Percentiles rank a stretch among this genome's conserved stretches.
phyloP scores from a whole-genome alignment of 371 early-diverging fungal genomes.

The Mucor sp. region DNA sequence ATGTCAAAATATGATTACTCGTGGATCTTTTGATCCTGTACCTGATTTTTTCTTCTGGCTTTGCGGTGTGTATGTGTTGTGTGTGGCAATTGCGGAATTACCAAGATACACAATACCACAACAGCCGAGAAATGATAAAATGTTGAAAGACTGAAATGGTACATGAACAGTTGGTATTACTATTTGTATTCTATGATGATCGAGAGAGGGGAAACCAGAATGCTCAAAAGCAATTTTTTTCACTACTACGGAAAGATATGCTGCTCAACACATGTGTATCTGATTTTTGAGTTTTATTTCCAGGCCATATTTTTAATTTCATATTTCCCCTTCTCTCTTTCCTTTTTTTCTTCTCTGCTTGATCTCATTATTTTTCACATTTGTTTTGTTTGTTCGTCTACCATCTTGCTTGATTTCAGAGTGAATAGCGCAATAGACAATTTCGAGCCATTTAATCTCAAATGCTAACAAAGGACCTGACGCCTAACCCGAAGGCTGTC shows the following conservation, averaged over 20 bases:
- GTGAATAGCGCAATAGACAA: not conserved
- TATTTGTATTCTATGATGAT: not conserved
- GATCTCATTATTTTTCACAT: not conserved
- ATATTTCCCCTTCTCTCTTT: constrained; percentile 1
- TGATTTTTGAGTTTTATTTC: not conserved
- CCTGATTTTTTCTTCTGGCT: not conserved
- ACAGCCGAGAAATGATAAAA: not conserved
- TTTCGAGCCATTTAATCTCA: not conserved
- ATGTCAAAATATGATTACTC: not conserved
- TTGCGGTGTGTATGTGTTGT: no score
- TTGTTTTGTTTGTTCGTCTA: not conserved
- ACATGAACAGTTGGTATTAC: not conserved
- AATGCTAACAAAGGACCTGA: constrained; percentile 24
- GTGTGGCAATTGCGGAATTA: not conserved
- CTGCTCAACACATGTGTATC: not conserved
- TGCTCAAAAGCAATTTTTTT: not conserved
- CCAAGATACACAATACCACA: not conserved
- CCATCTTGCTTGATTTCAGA: not conserved
- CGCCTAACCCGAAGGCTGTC: constrained; percentile 28
- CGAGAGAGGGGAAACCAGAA: not conserved
- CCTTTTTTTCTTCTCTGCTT: not conserved
- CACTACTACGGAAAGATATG: not conserved
- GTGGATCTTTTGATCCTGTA: not conserved
- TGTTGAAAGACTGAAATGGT: not conserved
- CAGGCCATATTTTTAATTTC: not conserved